Evolutionary conservation across 2,329 filamentous ascomycete genomes (phyloP), one percentile per base, ranked within the genome.

Genomic region (Aspergillus jensenii): DNA sequence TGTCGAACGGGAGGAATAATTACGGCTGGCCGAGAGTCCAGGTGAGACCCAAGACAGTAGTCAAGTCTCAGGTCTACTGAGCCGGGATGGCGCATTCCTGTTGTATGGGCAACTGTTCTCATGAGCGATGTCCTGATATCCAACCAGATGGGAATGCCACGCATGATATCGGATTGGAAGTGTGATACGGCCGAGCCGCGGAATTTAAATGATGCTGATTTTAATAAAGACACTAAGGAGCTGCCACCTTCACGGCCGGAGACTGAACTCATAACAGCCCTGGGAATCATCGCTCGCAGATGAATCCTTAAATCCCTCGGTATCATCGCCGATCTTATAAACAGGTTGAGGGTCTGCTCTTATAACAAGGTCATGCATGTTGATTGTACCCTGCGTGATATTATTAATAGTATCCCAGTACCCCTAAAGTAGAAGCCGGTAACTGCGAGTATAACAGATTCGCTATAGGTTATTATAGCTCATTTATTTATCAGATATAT

Each of bases 81-180:
- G 9, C 33, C 33, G 17, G 7, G 23, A 9, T 44, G 59, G n/a
- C 40, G 59, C 49, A 21, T 53, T 65, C 6, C 43, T 65, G 3
- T 27, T 63, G 39, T 65, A 65, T 53, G 77, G 76, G 68, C 72
- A 6, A 69, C 69, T 21, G 62, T 74, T 3, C 59, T 70, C 2
- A 82, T 86, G 68, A 76, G 87, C 47, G 86, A 89, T 63, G 69
- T 84, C 2, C 72, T 88, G 11, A 78, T 84, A 1, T 81, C 84
- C 1, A 87, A 85, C 66, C 84, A 88, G 64, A 79, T 88, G 65
- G 87, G 86, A 1, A 74, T 89, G 39, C 86, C 86, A 3, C 81
- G 80, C 59, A 84, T 86, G 79, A 78, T 87, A 47, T 76, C 82
- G 47, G 78, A 80, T 21, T 81, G 84, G 58, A 82, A 87, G 55